A percentile compares a stretch with the other conserved stretches of the same genome.
phyloP scores from a whole-genome alignment of 441 rosid species.

The Brassica balearica region DNA sequence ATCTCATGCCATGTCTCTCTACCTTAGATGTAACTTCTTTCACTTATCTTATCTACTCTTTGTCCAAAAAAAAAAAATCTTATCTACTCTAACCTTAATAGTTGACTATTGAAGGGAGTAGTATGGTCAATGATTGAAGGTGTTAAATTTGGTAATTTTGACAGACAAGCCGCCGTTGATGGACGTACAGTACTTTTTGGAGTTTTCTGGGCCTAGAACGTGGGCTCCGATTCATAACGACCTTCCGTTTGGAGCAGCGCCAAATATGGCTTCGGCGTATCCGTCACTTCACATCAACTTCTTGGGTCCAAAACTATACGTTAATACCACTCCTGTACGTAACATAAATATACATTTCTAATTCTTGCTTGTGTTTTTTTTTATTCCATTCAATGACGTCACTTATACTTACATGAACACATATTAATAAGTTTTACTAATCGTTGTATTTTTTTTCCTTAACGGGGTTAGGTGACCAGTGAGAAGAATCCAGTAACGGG shows the following conservation, averaged over 20 bases:
- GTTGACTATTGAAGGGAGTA: not conserved
- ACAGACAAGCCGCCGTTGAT: constrained; percentile 84
- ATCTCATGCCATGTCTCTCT: constrained; percentile 94
- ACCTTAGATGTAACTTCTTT: constrained; percentile 70
- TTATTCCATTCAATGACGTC: not conserved
- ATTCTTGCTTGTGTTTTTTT: not conserved
- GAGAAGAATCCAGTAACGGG: constrained; percentile 78
- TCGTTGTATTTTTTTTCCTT: too few relatives aligned
- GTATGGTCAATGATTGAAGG: constrained; percentile 2
- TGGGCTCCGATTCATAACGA: constrained; percentile 98
- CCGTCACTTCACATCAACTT: constrained; percentile 71
- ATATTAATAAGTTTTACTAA: too few relatives aligned
- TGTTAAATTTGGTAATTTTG: constrained; percentile 17
- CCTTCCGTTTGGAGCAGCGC: constrained; percentile 77
- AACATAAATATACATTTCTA: not conserved
- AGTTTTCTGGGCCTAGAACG: constrained; percentile 70
- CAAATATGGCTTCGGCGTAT: constrained; percentile 59
- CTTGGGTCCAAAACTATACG: constrained; percentile 87
- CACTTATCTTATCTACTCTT: not conserved
- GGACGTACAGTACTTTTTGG: constrained; percentile 76
- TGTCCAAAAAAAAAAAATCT: too few relatives aligned
- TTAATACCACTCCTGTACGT: constrained; percentile 73
- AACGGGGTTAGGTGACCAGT: constrained; percentile 50
- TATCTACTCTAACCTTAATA: not conserved
- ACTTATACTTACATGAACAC: too few relatives aligned